Evolutionary conservation across 1,284 basidiomycete genomes (phyloP), one percentile per base, ranked within the genome.

Genomic region (Cryptococcus wingfieldii): DNA sequence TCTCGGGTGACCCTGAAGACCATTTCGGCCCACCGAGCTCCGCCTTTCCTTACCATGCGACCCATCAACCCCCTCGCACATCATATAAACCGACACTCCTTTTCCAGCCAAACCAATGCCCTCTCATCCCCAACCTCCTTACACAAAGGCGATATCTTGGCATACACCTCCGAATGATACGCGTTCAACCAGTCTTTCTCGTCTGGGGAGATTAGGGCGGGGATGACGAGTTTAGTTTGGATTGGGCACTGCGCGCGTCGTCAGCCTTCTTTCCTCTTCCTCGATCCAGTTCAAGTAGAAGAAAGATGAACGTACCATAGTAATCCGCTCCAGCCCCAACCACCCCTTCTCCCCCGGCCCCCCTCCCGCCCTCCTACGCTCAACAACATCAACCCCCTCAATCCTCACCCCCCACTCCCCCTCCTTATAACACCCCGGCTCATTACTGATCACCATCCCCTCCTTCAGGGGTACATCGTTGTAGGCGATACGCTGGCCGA

Each of bases 351-450:
- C 82, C 4, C 90, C 91, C 73, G 94, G 97, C 71, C 91, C 89
- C 72, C 93, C 83, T 6, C 81, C 83, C 1, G 90, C 93, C 57
- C 86, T 75, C 6, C 79, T 85, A 39, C 86, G 82, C 56, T 82
- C 81, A 8, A 94, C 86, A 28, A 92, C 79, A 16, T 93, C 84
- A 43, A 95, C 82, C 71, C 85, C 92, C 78, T 98, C 95, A 66
- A 96, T 93, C 2, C 95, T 86, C 63, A 98, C 91, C 3, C 95
- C 95, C 71, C 88, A 98, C 56, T 83, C 80, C 5, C 93, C 95
- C 66, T 97, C 93, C 16, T 85, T 85, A 74, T 97, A 96, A 76
- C 90, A 98, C 2, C 92, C 95, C 0, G 95, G 95, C 68, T 98
- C 85, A 70, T 96, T 95, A 0, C 90, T 91, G 38, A 96, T 80